A percentile compares a stretch with the other conserved stretches of the same genome.
Evolutionary conservation across 1,284 basidiomycete species (phyloP).

Genomic region (Omphalotus olearius): DNA sequence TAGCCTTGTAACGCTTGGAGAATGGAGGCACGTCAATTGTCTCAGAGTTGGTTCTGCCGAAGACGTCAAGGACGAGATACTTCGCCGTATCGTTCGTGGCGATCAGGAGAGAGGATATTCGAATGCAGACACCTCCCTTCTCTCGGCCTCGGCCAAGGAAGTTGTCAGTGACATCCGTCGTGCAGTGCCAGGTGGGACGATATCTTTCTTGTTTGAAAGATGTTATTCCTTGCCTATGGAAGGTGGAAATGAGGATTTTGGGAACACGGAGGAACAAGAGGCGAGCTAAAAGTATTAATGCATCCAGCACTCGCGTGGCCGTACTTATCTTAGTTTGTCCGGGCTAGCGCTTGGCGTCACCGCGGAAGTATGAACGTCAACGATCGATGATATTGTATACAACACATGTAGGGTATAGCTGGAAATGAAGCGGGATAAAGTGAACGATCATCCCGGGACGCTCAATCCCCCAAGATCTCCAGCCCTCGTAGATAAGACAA

Average conservation of each 20-base stretch:
- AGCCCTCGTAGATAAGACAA: no score
- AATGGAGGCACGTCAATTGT: constrained; percentile 88
- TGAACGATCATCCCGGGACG: no score
- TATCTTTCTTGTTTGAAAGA: constrained; percentile 72
- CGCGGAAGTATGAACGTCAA: no score
- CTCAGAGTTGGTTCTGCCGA: constrained; percentile 41
- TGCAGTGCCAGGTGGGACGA: constrained; percentile 58
- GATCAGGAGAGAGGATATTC: constrained; percentile 22
- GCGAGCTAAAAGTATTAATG: background rate
- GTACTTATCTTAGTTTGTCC: no score
- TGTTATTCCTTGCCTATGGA: constrained; percentile 18
- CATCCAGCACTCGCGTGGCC: no score
- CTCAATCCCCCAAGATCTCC: no score
- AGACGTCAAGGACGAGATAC: constrained; percentile 58
- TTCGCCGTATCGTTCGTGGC: constrained; percentile 47
- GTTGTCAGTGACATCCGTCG: constrained; percentile 38
- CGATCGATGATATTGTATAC: no score
- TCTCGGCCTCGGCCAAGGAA: constrained; percentile 22
- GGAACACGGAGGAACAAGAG: background rate
- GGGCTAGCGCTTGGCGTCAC: no score
- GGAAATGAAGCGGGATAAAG: no score
- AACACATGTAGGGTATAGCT: no score
- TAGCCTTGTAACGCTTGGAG: constrained; percentile 77
- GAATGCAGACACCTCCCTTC: constrained; percentile 14
- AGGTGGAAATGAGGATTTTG: background rate